Evolutionary conservation across 2,329 filamentous ascomycete species (phyloP), one percentile per base, ranked within the genome.

Genomic region (Phialemoniopsis sp.): DNA sequence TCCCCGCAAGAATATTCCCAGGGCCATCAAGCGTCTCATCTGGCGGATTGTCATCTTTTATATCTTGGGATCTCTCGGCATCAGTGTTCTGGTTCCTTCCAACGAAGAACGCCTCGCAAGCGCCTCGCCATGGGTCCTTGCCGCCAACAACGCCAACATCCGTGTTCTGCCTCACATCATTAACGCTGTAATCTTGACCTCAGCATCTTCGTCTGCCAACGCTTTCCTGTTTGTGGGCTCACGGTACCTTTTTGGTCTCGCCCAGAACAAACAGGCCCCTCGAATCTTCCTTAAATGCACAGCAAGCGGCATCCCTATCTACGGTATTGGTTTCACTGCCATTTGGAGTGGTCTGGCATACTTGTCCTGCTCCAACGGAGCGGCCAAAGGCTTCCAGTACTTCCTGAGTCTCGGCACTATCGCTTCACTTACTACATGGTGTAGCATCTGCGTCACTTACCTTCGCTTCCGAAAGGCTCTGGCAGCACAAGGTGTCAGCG

Each of bases 201-300:
- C 75, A 14, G 74, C 77, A 13, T 79, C 81, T 48, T 76, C 70
- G 37, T 77, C 78, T 3, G 78, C 78, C 3, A 82, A 82, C 55
- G 76, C 73, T 21, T 79, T 79, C 76, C 66, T 79, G 38, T 85
- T 85, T 59, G 81, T 78, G 1, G 80, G 82, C 37, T 82, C 78
- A 32, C 78, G 85, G 54, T 78, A 87, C 15, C 67, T 89, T 9
- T 81, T 85, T 54, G 81, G 80, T 42, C 76, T 89, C 55, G 73
- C 83, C 0, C 68, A 81, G 8, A 80, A 76, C 40, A 78, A 79
- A 13, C 82, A 86, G 36, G 84, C 85, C 0, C 85, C 84, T 1
- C 58, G 56, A 8, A 58, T 79, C 44, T 84, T 87, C 61, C 67
- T 70, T 28, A 66, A 57, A 5, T 85, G 82, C 19, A 80, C 72